Conservation (phyloP, 768 basidiomycete species). For the Asterophora lycoperdoides region DNA sequence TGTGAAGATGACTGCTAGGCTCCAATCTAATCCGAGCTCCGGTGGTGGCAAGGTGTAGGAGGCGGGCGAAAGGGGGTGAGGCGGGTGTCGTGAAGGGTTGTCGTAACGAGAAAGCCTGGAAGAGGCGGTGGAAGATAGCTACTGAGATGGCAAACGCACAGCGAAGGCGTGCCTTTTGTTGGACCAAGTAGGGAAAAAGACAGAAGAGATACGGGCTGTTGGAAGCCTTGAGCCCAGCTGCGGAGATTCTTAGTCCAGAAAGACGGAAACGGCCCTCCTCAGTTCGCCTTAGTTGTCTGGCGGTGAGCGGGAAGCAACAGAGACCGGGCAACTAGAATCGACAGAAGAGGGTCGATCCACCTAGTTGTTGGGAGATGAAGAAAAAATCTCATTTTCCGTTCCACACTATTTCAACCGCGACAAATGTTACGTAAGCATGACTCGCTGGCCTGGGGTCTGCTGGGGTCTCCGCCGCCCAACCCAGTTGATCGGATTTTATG, state of each 20-base stretch:
- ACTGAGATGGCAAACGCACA: constrained; percentile 73
- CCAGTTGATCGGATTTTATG: neutral
- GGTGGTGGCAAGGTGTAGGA: constrained; percentile 33
- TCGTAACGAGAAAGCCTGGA: constrained; percentile 48
- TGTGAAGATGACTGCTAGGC: constrained; percentile 37
- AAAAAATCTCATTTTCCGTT: constrained; percentile 16
- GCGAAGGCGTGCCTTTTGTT: constrained; percentile 90
- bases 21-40: constrained; percentile 42
- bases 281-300: constrained; percentile 37
- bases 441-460: constrained; percentile 5
- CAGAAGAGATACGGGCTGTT: constrained; percentile 28
- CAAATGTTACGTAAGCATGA: constrained; percentile 14
- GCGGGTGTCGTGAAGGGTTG: constrained; percentile 57
- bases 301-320: constrained; percentile 27
- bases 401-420: constrained; percentile 17
- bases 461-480: too few species aligned
- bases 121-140: constrained; percentile 24
- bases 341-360: constrained; percentile 49
- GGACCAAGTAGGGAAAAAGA: constrained; percentile 28
- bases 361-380: constrained; percentile 35
- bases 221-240: constrained; percentile 31
- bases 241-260: constrained; percentile 20
- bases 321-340: constrained; percentile 46
- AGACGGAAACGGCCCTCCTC: constrained; percentile 37
- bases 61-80: constrained; percentile 30